Conservation (phyloP, 2,329 filamentous ascomycete species). For the Ceratocystis destructans region DNA sequence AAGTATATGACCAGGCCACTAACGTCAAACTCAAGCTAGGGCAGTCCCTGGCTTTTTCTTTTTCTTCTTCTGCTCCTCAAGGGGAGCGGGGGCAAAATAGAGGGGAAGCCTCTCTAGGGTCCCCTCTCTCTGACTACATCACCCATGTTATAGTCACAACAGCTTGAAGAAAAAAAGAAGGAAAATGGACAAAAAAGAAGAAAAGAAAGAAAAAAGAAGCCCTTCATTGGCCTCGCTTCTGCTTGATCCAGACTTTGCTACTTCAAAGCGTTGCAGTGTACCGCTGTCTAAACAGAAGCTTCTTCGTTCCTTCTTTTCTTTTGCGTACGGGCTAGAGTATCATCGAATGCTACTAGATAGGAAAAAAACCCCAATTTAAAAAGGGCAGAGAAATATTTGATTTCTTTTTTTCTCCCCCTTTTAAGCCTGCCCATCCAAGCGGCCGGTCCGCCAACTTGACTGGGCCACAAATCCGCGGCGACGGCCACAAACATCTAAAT, state of each 20-base stretch:
- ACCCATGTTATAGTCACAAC: conserved; percentile 6
- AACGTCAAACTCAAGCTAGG: neutral
- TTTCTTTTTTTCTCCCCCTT: neutral
- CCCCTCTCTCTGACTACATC: neutral
- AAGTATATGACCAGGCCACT: neutral
- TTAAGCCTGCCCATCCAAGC: neutral
- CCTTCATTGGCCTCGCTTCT: neutral
- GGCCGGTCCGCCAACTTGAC: neutral
- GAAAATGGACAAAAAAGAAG: neutral
- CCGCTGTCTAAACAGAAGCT: neutral
- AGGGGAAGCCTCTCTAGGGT: neutral
- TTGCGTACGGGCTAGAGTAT: neutral
- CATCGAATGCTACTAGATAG: neutral
- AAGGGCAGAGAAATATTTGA: neutral
- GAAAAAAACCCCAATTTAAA: neutral
- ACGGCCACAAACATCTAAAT: conserved; percentile 1
- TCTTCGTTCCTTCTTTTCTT: neutral
- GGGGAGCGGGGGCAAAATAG: neutral
- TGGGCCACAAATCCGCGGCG: neutral
- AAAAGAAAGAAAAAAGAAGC: neutral
- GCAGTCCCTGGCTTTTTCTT: neutral
- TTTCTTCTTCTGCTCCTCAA: neutral
- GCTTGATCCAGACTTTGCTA: neutral
- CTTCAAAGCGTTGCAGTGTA: conserved; percentile 1
- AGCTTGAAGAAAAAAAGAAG: conserved; percentile 8